These are phyloP conservation scores for Zasmidium angulare DNA, from an alignment of 2,329 filamentous ascomycete species.

Conservation along the genomic window DNA sequence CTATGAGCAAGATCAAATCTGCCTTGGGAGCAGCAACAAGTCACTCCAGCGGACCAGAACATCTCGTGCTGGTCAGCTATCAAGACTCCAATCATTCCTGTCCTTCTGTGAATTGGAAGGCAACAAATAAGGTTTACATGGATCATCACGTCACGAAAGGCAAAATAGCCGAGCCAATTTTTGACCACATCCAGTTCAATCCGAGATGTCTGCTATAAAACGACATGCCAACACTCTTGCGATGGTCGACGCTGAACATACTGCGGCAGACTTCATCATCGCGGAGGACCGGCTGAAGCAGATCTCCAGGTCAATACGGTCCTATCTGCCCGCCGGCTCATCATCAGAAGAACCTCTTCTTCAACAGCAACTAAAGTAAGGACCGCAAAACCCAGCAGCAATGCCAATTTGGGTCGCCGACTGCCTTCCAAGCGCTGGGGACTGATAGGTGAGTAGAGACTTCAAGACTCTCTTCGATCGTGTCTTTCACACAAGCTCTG, in stretches of 20 bases:
- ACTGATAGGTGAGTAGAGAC: conserved; percentile 28
- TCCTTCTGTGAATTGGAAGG: no score
- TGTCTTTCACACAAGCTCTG: conserved; percentile 22
- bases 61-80: no score
- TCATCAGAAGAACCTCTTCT: conserved; percentile 5
- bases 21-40: no score
- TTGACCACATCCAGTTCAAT: not conserved
- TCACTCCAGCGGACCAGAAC: no score
- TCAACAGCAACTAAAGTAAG: conserved; percentile 23
- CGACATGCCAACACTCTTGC: not conserved
- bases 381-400: not conserved
- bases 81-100: no score
- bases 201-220: not conserved
- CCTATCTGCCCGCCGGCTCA: conserved; percentile 12
- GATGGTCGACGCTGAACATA: not conserved
- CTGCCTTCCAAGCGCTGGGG: conserved; percentile 7
- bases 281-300: conserved; percentile 14
- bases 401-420: no score
- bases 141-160: not conserved
- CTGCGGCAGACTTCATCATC: not conserved
- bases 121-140: no score
- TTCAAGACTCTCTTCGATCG: conserved; percentile 20
- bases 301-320: conserved; percentile 20
- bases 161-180: not conserved
- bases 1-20: no score